These are phyloP conservation scores for Pyronema omphalodes DNA, from an alignment of 495 filamentous ascomycete species.

Conservation along the genomic window DNA sequence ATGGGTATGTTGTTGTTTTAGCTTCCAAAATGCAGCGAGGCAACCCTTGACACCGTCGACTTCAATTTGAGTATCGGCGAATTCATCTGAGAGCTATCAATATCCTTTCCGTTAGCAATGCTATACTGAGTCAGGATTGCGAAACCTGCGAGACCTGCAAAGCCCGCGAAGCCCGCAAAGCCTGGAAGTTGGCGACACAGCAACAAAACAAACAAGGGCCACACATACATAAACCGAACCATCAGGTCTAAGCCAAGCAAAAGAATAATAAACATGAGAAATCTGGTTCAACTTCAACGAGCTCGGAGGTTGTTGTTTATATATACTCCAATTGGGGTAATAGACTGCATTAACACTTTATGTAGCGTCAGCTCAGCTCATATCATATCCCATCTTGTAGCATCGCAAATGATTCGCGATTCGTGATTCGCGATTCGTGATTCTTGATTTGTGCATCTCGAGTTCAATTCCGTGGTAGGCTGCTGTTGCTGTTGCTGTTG, in stretches of 20 bases:
- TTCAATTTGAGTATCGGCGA: constrained; percentile 60
- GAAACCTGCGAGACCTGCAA: too few species aligned
- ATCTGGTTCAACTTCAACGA: constrained; percentile 49
- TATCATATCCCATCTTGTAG: not conserved
- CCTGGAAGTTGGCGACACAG: too few species aligned
- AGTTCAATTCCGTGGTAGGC: too few species aligned
- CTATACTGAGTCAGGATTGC: not conserved
- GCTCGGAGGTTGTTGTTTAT: constrained; percentile 58
- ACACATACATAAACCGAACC: constrained; percentile 60
- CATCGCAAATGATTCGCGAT: too few species aligned
- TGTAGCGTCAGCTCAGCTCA: not conserved
- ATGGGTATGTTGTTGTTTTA: constrained; percentile 58
- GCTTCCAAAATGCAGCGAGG: constrained; percentile 51
- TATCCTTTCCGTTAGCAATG: constrained; percentile 2
- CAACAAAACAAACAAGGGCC: too few species aligned
- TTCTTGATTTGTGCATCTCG: too few species aligned
- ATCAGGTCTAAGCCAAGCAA: constrained; percentile 64
- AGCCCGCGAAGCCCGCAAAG: too few species aligned
- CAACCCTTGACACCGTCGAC: constrained; percentile 66
- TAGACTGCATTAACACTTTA: constrained; percentile 54
- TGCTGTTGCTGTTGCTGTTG: too few species aligned
- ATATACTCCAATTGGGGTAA: constrained; percentile 73
- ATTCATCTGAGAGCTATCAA: constrained; percentile 63
- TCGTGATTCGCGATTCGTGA: too few species aligned
- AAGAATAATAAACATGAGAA: constrained; percentile 78